Conservation (phyloP, 1,139 yeast genomes). For the Blastobotrys malaysiensis region DNA sequence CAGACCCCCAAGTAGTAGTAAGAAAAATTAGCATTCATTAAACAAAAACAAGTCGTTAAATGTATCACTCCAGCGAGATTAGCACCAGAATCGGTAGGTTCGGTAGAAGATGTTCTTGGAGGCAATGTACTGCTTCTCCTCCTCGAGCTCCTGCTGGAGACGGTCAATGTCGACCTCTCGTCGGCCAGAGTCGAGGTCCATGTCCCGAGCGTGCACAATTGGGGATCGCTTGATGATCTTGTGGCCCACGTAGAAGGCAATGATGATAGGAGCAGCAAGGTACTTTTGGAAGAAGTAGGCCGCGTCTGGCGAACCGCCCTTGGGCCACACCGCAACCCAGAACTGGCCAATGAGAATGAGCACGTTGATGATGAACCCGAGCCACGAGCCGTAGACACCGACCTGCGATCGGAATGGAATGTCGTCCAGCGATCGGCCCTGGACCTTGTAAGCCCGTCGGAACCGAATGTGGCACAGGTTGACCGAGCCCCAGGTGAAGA, state of each 20-base stretch:
- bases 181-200: slow-evolving; percentile 49
- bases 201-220: slow-evolving; percentile 31
- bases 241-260: slow-evolving; percentile 46
- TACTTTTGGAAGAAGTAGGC: slow-evolving; percentile 45
- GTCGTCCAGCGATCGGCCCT: slow-evolving; percentile 60
- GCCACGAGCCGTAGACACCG: slow-evolving; percentile 66
- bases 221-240: slow-evolving; percentile 44
- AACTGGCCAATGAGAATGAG: slow-evolving; percentile 68
- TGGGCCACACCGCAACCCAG: slow-evolving; percentile 71
- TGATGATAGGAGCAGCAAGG: slow-evolving; percentile 48
- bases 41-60: background rate
- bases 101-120: slow-evolving; percentile 37
- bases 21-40: no score
- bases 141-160: slow-evolving; percentile 46
- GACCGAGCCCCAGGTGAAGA: slow-evolving; percentile 77
- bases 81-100: slow-evolving; percentile 46
- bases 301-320: slow-evolving; percentile 44
- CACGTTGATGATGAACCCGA: slow-evolving; percentile 51
- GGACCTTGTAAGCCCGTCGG: slow-evolving; percentile 62
- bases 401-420: slow-evolving; percentile 64
- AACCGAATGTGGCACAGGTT: slow-evolving; percentile 71
- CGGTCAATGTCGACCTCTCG: slow-evolving; percentile 50
- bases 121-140: slow-evolving; percentile 37
- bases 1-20: no score
- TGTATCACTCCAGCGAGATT: slow-evolving; percentile 2